phyloP scores from a whole-genome alignment of 108 stramenopile species.

The Schizochytrium sp. region DNA sequence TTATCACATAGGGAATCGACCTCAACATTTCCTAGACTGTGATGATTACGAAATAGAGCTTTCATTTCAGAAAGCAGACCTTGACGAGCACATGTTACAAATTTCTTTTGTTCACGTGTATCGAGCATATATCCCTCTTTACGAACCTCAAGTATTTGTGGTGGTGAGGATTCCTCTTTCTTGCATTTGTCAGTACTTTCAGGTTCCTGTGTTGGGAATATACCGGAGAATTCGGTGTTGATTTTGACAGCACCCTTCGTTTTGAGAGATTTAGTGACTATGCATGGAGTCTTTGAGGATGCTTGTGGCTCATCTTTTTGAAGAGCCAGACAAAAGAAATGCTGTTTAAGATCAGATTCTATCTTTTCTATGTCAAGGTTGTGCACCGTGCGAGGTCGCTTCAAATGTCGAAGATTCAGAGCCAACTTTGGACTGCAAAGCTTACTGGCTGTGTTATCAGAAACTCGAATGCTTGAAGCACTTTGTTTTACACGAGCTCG shows the following conservation, averaged over 20 bases:
- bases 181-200: too few relatives aligned
- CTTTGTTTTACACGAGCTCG: not conserved
- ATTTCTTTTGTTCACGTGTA: conserved; percentile 15
- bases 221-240: too few relatives aligned
- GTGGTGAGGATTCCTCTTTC: too few relatives aligned
- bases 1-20: conserved; percentile 1
- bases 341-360: not conserved
- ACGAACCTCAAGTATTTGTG: too few relatives aligned
- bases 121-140: not conserved
- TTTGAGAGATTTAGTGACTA: too few relatives aligned
- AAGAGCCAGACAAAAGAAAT: too few relatives aligned
- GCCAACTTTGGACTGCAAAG: not conserved
- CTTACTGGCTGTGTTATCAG: too few relatives aligned
- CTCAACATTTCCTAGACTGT: not conserved
- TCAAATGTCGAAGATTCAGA: not conserved
- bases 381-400: not conserved
- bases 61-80: conserved; percentile 30
- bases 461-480: too few relatives aligned
- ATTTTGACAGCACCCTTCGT: too few relatives aligned
- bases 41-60: conserved; percentile 29
- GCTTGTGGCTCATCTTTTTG: too few relatives aligned
- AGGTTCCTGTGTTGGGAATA: too few relatives aligned
- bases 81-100: conserved; percentile 27
- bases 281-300: too few relatives aligned
- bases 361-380: not conserved